Evolutionary conservation across 139 green algal species (phyloP), one percentile per base, ranked within the genome.

Genomic region (Gonium pectorale): DNA sequence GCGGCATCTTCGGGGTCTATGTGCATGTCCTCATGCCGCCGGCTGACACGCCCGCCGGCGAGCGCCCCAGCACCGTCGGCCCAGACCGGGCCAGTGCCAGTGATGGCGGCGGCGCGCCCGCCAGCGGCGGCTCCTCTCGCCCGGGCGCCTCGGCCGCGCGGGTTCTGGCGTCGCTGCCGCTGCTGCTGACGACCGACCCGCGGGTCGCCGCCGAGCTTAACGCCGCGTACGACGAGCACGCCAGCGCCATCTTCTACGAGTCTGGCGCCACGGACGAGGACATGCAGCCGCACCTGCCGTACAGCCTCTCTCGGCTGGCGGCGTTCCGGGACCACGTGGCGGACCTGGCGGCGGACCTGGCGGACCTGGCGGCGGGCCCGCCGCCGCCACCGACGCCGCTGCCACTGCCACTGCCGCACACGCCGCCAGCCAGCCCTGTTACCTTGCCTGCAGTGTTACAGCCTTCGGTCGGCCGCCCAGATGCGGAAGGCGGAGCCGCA

Each of bases 121-220:
- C n/a, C n/a, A n/a, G n/a, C n/a, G n/a, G n/a, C n/a, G n/a, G n/a
- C n/a, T n/a, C n/a, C n/a, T n/a, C n/a, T n/a, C n/a, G n/a, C n/a
- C n/a, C n/a, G n/a, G n/a, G n/a, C n/a, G n/a, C n/a, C n/a, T n/a
- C n/a, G n/a, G n/a, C 62, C 62, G 62, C 62, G 49, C 68, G 68
- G 26, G 68, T 60, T 24, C 41, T 75, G 67, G 21, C 67, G 40
- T 40, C 43, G 24, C 41, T 60, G 44, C 70, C 70, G 49, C 44
- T 79, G 70, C 70, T 79, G 70, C 70, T 79, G 31, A 31, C 52
- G 13, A n/a, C 46, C 24, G 70, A 79, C 70, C 70, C 33, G 31
- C 26, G 22, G 3, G 49, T 79, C 33, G 70, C 70, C 15, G n/a
- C 15, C 31, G 70, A 79, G 70, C n/a, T 79, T 8, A 26, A 35